A percentile compares a stretch with the other conserved stretches of the same genome.
Conservation (phyloP, 2,329 filamentous ascomycete genomes). For the Fusarium sp. region DNA sequence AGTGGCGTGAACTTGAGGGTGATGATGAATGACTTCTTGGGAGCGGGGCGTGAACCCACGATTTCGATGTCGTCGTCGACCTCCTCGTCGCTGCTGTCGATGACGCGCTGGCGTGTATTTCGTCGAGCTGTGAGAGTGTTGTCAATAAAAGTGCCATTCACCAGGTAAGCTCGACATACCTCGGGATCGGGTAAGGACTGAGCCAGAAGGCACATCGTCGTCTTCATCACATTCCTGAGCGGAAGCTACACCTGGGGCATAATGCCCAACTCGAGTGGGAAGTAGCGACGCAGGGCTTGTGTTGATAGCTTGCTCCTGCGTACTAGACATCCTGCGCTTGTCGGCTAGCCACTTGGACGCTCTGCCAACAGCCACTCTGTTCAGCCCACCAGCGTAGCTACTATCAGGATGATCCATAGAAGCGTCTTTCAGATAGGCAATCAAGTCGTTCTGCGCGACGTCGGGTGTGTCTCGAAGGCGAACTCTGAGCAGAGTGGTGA, state of each 20-base stretch:
- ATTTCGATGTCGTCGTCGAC: not conserved
- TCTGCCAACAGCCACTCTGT: not conserved
- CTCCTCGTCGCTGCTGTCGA: not conserved
- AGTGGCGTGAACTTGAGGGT: not conserved
- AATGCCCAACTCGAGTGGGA: too few species aligned
- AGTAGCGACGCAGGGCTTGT: too few species aligned
- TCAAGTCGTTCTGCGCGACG: not conserved
- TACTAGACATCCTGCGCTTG: not conserved
- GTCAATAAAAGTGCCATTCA: not conserved
- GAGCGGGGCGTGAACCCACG: not conserved
- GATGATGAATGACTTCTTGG: conserved; percentile 13
- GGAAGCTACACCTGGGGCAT: too few species aligned
- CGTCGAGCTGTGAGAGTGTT: not conserved
- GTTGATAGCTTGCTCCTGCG: too few species aligned
- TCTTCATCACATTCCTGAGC: too few species aligned
- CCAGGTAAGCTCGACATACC: not conserved
- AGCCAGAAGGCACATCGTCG: too few species aligned
- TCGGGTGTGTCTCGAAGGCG: not conserved
- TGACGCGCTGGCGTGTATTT: not conserved
- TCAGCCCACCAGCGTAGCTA: not conserved
- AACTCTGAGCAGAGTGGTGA: not conserved
- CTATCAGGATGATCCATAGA: not conserved
- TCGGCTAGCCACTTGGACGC: conserved; percentile 12
- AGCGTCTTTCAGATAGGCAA: not conserved
- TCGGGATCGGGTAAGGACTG: not conserved